These are phyloP conservation scores for Penicillium digitatum DNA, from an alignment of 2,329 filamentous ascomycete genomes.

Conservation along the genomic window DNA sequence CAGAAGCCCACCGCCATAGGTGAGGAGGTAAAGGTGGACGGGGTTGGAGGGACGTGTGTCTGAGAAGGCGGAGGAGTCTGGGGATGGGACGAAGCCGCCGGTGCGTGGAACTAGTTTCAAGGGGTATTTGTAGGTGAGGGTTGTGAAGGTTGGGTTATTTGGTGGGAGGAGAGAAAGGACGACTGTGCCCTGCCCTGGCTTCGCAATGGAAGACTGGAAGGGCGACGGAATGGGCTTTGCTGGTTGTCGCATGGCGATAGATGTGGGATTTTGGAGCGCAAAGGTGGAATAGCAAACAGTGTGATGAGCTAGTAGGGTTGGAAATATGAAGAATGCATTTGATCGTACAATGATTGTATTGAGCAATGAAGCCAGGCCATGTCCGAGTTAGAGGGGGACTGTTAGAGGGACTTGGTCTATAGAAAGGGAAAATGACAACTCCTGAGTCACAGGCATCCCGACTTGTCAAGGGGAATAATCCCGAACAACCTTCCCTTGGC, in stretches of 20 bases:
- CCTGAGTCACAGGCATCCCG: constrained; percentile 14
- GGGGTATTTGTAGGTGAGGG: constrained; percentile 85
- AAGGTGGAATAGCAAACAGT: not conserved
- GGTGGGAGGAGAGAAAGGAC: constrained; percentile 69
- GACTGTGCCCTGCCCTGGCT: constrained; percentile 74
- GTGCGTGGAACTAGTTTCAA: constrained; percentile 86
- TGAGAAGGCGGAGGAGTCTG: constrained; percentile 23
- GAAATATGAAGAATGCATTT: not conserved
- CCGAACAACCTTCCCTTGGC: constrained; percentile 15
- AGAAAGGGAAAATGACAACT: not conserved
- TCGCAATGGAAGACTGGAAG: constrained; percentile 69
- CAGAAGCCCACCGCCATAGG: constrained; percentile 90
- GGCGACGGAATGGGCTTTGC: constrained; percentile 55
- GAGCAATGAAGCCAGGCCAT: not conserved
- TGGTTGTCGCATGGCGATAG: constrained; percentile 21
- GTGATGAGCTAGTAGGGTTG: not conserved
- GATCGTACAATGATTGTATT: not conserved
- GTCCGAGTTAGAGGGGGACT: constrained; percentile 7
- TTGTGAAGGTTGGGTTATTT: constrained; percentile 65
- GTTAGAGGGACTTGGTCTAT: constrained; percentile 4
- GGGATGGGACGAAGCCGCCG: constrained; percentile 57
- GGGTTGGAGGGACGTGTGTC: constrained; percentile 46
- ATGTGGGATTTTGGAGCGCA: not conserved
- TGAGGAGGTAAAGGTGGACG: constrained; percentile 81
- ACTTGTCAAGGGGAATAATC: constrained; percentile 3